Evolutionary conservation across 78 protist genomes (phyloP), one percentile per base, ranked within the genome.

Genomic region (Polysphondylium violaceum): DNA sequence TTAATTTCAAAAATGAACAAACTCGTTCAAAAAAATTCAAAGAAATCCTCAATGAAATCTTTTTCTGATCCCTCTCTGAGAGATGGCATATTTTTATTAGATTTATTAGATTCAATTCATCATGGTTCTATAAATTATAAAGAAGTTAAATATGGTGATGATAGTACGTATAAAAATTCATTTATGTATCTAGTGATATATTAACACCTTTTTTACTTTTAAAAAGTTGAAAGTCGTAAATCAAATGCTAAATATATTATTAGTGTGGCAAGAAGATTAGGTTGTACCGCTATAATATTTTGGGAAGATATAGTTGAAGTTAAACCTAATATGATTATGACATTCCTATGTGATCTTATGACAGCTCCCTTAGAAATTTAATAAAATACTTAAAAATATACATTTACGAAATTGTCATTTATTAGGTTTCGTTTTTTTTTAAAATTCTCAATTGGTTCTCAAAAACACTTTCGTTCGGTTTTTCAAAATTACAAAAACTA

Each of bases 231-330:
- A 36, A n/a, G 61, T 25, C 23, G 55, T 12, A 88, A 76, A 72
- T 78, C 86, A 55, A 88, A 88, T 53, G 75, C 94, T 3, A 78
- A 76, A 44, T 88, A 88, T 41, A 79, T 88, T 7, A 88, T 88
- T 25, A 50, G 68, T 3, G 75, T 88, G 2, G 71, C 94, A 7
- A 67, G 94, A 65, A 55, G 88, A 40, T 43, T 88, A 33, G 94
- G 94, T 19, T 88, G 76, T 0, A 44, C 71, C 8, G 79, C 87
- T 0, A 78, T 88, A 4, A 69, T 88, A 11, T 78, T 78, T 72
- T 65, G 78, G 87, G 94, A 88, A 29, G 93, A 88, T 61, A 88
- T 88, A 8, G 77, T 75, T 9, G 89, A 76, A 44, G 91, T 69
- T 21, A 83, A 83, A 69, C 23, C 35, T 17, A 83, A 83, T 33